A percentile compares a stretch with the other conserved stretches of the same genome.
Evolutionary conservation across 2,329 filamentous ascomycete species (phyloP).

Genomic region (Colletotrichum aenigma): DNA sequence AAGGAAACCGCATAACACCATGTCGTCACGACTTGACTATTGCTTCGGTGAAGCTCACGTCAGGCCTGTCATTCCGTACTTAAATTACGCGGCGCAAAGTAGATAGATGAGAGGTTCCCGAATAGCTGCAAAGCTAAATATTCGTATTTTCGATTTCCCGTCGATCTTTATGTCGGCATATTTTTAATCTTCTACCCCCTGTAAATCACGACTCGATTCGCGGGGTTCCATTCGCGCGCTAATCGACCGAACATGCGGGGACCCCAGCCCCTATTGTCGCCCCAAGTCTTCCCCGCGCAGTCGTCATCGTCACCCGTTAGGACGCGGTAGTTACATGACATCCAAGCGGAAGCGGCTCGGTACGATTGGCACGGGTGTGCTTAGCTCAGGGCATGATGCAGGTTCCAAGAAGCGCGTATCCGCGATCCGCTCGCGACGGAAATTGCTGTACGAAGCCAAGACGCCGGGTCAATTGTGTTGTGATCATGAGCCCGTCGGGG

Average conservation of each 20-base stretch:
- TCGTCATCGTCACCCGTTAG: neutral
- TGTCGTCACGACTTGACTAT: no score
- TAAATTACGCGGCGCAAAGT: no score
- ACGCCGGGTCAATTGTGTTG: neutral
- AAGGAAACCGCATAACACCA: no score
- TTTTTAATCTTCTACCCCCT: neutral
- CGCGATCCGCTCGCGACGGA: neutral
- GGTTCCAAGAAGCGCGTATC: neutral
- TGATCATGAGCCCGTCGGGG: neutral
- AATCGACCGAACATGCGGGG: slow-evolving; percentile 10
- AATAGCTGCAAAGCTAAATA: neutral
- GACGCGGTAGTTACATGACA: neutral
- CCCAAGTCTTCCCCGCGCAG: neutral
- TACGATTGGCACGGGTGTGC: slow-evolving; percentile 4
- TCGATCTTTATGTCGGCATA: neutral
- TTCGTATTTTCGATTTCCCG: neutral
- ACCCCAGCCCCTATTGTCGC: neutral
- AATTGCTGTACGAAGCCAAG: neutral
- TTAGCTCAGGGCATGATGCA: neutral
- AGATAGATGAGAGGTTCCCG: no score
- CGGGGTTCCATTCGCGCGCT: neutral
- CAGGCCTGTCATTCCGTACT: no score
- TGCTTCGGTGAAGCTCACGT: no score
- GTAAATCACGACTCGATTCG: neutral
- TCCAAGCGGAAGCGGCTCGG: neutral